Conservation (phyloP, 371 early-diverging fungal species). For the Syncephalastrum monosporum region DNA sequence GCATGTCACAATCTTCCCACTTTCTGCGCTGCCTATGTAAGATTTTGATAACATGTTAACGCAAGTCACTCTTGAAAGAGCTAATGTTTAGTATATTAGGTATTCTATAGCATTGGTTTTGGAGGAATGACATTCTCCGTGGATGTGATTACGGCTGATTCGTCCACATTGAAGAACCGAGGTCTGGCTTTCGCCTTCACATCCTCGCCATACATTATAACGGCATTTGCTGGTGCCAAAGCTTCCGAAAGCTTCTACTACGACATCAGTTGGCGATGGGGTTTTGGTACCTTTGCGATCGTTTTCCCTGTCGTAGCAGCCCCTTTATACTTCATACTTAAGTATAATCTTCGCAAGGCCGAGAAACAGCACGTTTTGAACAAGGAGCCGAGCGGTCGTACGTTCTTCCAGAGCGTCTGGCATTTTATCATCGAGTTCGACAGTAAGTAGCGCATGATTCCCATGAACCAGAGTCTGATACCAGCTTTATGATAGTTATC, state of each 20-base stretch:
- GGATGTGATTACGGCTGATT: slow-evolving; percentile 18
- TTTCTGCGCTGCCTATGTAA: slow-evolving; percentile 25
- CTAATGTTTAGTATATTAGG: slow-evolving; percentile 3
- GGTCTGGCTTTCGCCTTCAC: slow-evolving; percentile 19
- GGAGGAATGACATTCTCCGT: slow-evolving; percentile 19
- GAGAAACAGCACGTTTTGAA: slow-evolving; percentile 9
- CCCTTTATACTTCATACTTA: slow-evolving; percentile 16
- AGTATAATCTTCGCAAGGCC: slow-evolving; percentile 17
- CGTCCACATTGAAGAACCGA: slow-evolving; percentile 15
- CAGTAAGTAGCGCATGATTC: slow-evolving; percentile 5
- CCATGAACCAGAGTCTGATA: background rate
- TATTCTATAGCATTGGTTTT: slow-evolving; percentile 15
- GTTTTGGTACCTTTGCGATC: slow-evolving; percentile 20
- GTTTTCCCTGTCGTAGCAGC: slow-evolving; percentile 18
- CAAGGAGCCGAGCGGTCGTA: slow-evolving; percentile 1
- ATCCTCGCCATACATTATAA: slow-evolving; percentile 20
- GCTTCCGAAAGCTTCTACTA: slow-evolving; percentile 17
- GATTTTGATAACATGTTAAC: background rate
- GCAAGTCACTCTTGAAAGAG: background rate
- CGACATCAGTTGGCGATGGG: slow-evolving; percentile 20
- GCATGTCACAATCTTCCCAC: slow-evolving; percentile 19
- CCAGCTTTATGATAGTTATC: slow-evolving; percentile 7
- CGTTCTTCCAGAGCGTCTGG: slow-evolving; percentile 9
- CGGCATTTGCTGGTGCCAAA: slow-evolving; percentile 19
- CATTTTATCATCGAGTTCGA: slow-evolving; percentile 13